phyloP scores from a whole-genome alignment of 805 yeast species.

The Lachancea sp. region DNA sequence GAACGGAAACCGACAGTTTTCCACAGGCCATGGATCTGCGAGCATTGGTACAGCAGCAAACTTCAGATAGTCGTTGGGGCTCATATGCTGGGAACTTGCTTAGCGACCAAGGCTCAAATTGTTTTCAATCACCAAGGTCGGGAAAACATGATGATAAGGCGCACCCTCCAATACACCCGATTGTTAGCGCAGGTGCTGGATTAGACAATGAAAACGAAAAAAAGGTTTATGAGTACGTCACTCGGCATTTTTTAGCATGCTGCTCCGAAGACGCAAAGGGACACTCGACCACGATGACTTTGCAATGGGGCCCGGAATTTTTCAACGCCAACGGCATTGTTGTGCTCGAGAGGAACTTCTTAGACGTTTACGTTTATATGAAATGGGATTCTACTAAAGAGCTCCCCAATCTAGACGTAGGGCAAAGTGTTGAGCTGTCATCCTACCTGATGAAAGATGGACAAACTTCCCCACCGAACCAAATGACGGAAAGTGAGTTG shows the following conservation, averaged over 20 bases:
- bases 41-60: conserved; percentile 55
- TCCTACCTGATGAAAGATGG: conserved; percentile 62
- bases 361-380: conserved; percentile 73
- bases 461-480: conserved; percentile 71
- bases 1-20: conserved; percentile 92
- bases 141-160: conserved; percentile 91
- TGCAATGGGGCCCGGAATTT: conserved; percentile 73
- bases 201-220: conserved; percentile 36
- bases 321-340: conserved; percentile 70
- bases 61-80: conserved; percentile 59
- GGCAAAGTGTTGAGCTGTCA: conserved; percentile 52
- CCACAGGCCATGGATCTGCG: conserved; percentile 70
- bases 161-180: conserved; percentile 97
- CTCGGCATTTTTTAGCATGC: conserved; percentile 81
- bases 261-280: conserved; percentile 92
- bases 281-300: conserved; percentile 48
- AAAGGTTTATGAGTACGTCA: conserved; percentile 79
- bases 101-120: conserved; percentile 34
- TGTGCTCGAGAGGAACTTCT: conserved; percentile 66
- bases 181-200: conserved; percentile 33
- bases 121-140: conserved; percentile 59
- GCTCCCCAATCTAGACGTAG: conserved; percentile 56
- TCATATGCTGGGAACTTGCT: conserved; percentile 46
- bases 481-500: conserved; percentile 86
- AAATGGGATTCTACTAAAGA: conserved; percentile 66